Conservation (phyloP, 139 green algal genomes). For the Coelastrella sp. region DNA sequence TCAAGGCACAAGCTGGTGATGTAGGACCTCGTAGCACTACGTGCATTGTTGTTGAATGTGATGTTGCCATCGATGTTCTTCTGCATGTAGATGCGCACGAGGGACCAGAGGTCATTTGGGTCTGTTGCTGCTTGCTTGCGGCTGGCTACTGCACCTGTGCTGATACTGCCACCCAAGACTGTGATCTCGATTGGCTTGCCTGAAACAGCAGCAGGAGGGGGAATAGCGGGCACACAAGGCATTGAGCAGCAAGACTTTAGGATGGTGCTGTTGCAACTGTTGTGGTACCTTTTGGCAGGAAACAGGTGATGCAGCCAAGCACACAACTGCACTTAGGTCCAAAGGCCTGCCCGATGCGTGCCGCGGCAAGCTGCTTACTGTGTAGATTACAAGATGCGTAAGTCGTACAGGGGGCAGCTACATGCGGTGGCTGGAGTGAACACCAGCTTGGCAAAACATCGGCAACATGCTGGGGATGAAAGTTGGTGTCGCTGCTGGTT, state of each 20-base stretch:
- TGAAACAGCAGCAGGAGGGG: background rate
- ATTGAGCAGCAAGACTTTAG: background rate
- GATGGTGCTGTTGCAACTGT: too few relatives aligned
- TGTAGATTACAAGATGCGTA: too few relatives aligned
- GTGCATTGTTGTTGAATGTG: slow-evolving; percentile 47
- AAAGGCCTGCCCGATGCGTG: too few relatives aligned
- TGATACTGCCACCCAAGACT: slow-evolving; percentile 50
- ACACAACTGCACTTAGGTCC: too few relatives aligned
- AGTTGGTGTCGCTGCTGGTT: background rate
- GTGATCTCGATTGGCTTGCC: slow-evolving; percentile 37
- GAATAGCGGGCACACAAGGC: background rate
- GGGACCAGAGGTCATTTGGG: slow-evolving; percentile 49
- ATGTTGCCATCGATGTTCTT: slow-evolving; percentile 25
- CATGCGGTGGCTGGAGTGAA: too few relatives aligned
- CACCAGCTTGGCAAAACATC: background rate
- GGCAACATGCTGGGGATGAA: background rate
- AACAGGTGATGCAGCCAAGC: too few relatives aligned
- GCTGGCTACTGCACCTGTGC: slow-evolving; percentile 42
- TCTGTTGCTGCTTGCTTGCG: slow-evolving; percentile 34
- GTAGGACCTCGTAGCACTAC: slow-evolving; percentile 38
- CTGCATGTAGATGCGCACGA: slow-evolving; percentile 49
- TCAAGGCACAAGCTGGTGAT: slow-evolving; percentile 47
- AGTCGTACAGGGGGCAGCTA: too few relatives aligned
- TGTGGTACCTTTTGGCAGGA: too few relatives aligned
- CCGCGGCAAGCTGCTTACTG: too few relatives aligned